phyloP scores from a whole-genome alignment of 495 filamentous ascomycete species.

The Amniculicola lignicola region DNA sequence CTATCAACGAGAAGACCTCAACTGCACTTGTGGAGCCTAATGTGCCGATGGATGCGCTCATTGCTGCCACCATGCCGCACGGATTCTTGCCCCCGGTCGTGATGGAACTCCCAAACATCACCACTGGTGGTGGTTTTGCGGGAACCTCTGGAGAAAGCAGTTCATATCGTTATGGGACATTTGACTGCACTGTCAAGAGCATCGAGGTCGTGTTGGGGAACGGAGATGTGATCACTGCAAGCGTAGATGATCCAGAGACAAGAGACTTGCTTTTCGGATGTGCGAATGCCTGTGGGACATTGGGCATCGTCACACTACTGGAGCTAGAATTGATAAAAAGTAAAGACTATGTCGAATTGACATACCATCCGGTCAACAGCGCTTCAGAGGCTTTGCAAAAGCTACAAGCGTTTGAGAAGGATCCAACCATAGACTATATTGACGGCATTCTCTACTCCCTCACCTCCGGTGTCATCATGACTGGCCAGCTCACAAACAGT shows the following conservation, averaged over 20 bases:
- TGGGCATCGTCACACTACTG: slow-evolving; percentile 56
- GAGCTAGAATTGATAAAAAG: slow-evolving; percentile 54
- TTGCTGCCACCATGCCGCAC: slow-evolving; percentile 50
- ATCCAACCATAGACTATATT: slow-evolving; percentile 36
- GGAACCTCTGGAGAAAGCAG: slow-evolving; percentile 60
- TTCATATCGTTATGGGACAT: slow-evolving; percentile 58
- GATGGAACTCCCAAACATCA: slow-evolving; percentile 65
- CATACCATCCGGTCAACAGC: slow-evolving; percentile 50
- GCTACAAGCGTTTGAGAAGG: slow-evolving; percentile 44
- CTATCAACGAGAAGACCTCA: slow-evolving; percentile 42
- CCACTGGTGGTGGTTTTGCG: slow-evolving; percentile 59
- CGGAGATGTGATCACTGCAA: slow-evolving; percentile 49
- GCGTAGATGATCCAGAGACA: slow-evolving; percentile 36
- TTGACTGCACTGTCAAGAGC: slow-evolving; percentile 51
- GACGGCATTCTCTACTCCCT: slow-evolving; percentile 50
- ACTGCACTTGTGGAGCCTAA: slow-evolving; percentile 59
- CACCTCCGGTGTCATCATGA: slow-evolving; percentile 52
- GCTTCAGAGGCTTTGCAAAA: slow-evolving; percentile 25
- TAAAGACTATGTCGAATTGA: slow-evolving; percentile 52
- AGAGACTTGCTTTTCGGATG: slow-evolving; percentile 54
- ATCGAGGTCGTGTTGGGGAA: slow-evolving; percentile 60
- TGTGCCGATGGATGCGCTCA: slow-evolving; percentile 61
- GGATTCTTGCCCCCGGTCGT: slow-evolving; percentile 57
- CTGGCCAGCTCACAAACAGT: slow-evolving; percentile 47
- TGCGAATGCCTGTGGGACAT: slow-evolving; percentile 54